Conservation (phyloP, 108 stramenopile species). For the Fragilariopsis cylindrus region DNA sequence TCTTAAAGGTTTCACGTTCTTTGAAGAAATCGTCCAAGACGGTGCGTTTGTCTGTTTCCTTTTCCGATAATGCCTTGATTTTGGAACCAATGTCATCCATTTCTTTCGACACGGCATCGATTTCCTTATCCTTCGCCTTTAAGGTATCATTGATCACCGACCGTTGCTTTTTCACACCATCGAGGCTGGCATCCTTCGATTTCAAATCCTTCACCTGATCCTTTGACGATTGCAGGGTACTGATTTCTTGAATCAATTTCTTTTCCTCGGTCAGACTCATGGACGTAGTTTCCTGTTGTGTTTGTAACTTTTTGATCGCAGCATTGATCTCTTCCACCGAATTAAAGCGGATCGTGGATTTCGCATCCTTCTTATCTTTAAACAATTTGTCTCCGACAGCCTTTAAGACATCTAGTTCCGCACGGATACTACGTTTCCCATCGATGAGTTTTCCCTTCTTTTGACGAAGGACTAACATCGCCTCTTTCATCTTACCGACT, state of each 20-base stretch:
- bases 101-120: conserved; percentile 75
- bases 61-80: conserved; percentile 62
- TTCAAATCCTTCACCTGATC: conserved; percentile 68
- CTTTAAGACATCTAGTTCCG: conserved; percentile 69
- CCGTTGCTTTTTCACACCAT: conserved; percentile 64
- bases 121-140: conserved; percentile 84
- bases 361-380: conserved; percentile 64
- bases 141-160: conserved; percentile 61
- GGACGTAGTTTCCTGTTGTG: conserved; percentile 88
- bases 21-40: conserved; percentile 66
- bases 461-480: conserved; percentile 52
- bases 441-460: conserved; percentile 77
- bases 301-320: conserved; percentile 80
- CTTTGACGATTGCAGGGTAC: conserved; percentile 70
- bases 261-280: conserved; percentile 95
- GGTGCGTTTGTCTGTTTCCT: conserved; percentile 58
- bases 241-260: conserved; percentile 95
- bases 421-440: conserved; percentile 78
- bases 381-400: conserved; percentile 56
- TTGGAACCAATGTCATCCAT: conserved; percentile 62
- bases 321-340: conserved; percentile 85
- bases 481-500: conserved; percentile 51
- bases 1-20: conserved; percentile 69
- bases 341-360: conserved; percentile 69
- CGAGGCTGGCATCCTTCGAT: conserved; percentile 68